Conservation (phyloP, 2,329 filamentous ascomycete genomes). For the Phaeophleospora eucalypticola region DNA sequence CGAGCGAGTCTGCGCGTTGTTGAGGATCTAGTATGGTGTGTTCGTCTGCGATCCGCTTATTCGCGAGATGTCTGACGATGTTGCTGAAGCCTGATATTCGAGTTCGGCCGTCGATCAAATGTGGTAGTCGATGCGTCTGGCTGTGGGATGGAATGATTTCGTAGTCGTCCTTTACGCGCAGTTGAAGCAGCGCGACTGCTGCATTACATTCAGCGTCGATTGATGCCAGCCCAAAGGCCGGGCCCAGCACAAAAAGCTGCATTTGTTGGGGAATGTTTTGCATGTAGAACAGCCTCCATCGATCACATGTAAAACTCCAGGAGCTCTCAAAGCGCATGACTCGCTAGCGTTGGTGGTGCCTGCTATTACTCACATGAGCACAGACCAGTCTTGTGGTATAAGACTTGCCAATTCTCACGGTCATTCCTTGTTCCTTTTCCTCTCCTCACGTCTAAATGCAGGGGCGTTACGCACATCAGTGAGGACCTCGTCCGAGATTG, state of each 20-base stretch:
- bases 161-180: slow-evolving; percentile 56
- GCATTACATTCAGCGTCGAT: slow-evolving; percentile 90
- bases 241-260: slow-evolving; percentile 82
- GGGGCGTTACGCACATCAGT: background rate
- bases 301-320: background rate
- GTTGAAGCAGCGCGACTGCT: slow-evolving; percentile 69
- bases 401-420: too few relatives aligned
- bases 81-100: slow-evolving; percentile 59
- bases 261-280: slow-evolving; percentile 33
- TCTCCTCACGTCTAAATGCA: background rate
- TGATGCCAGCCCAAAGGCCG: slow-evolving; percentile 82
- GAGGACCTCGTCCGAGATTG: too few relatives aligned
- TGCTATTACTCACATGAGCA: too few relatives aligned
- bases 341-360: background rate
- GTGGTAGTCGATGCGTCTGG: slow-evolving; percentile 24
- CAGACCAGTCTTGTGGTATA: background rate
- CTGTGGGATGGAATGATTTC: slow-evolving; percentile 60
- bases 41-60: slow-evolving; percentile 17
- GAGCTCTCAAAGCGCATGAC: background rate
- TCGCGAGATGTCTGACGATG: slow-evolving; percentile 56
- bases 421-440: background rate
- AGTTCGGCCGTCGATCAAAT: slow-evolving; percentile 50
- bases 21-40: background rate
- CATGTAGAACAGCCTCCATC: background rate
- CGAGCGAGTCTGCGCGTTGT: slow-evolving; percentile 39